Base-by-base conservation (phyloP, 1,139 yeast genomes). In the Meyerozyma guilliermondii region DNA sequence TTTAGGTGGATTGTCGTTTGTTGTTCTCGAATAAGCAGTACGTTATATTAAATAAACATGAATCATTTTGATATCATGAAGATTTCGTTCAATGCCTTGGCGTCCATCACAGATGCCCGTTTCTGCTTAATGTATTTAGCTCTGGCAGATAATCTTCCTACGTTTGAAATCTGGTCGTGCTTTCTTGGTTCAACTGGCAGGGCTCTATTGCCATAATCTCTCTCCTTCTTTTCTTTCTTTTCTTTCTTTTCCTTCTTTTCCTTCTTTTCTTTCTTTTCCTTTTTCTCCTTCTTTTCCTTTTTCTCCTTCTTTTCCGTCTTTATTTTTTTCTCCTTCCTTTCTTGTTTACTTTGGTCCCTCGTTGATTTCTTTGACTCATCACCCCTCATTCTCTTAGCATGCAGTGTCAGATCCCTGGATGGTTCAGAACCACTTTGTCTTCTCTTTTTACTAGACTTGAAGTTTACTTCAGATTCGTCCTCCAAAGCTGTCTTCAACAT, bases 81-180 rank as follows among this genome's bases (percentile, higher is more conserved):
- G 46, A 91, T 91, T 62, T 91, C 98, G 54, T 87, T 88, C 48
- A 91, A 75, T 20, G 96, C 89, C 59, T 87, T 83, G 11, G 85
- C 76, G 59, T 91, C 97, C 82, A 85, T 79, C 0, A 91, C 89
- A 1, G 97, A 89, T 7, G 95, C 95, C 54, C 92, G 76, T 59
- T 91, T 91, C 58, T 88, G 95, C 50, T 76, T 83, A 45, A 91
- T 89, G 83, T 88, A 89, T 59, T 80, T 81, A 14, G 95, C 83
- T 56, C 98, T 76, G 2, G 85, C 86, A 0, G 95, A 85, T 41
- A 85, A 66, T 56, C 95, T 75, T 9, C 33, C 33, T 11, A 13
- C 14, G 33, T 14, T 29, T 13, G 33, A n/a, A 29, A 13, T 42
- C 26, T 46, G 22, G 11, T 45, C 38, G n/a, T 39, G 35, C 18